A percentile compares a stretch with the other conserved stretches of the same genome.
phyloP scores from a whole-genome alignment of 805 yeast species.

The Wickerhamiella siamensis region DNA sequence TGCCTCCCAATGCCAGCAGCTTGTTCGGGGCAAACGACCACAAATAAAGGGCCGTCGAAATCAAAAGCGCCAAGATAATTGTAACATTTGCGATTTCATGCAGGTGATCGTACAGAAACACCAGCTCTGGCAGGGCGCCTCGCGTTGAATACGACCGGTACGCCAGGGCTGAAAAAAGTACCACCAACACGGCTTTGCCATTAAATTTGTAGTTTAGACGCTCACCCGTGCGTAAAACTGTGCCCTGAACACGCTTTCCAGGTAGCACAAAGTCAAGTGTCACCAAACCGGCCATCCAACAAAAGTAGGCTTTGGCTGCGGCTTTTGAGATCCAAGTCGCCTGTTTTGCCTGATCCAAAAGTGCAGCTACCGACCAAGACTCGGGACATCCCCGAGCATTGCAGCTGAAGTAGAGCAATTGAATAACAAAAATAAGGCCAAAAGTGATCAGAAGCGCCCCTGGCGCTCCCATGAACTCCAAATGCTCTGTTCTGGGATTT shows the following conservation, averaged over 20 bases:
- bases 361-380: constrained; percentile 11
- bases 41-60: constrained; percentile 53
- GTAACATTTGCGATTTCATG: constrained; percentile 50
- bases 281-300: constrained; percentile 60
- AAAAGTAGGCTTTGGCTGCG: constrained; percentile 49
- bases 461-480: constrained; percentile 63
- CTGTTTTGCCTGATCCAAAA: constrained; percentile 7
- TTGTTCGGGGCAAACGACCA: constrained; percentile 46
- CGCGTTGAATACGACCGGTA: constrained; percentile 39
- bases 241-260: constrained; percentile 51
- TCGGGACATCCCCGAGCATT: constrained; percentile 35
- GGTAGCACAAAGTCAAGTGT: constrained; percentile 52
- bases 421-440: constrained; percentile 51
- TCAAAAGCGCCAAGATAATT: constrained; percentile 44
- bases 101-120: constrained; percentile 55
- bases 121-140: constrained; percentile 62
- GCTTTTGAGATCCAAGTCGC: constrained; percentile 18
- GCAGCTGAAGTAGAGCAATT: constrained; percentile 43
- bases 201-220: constrained; percentile 63
- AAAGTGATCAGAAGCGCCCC: constrained; percentile 59
- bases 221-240: constrained; percentile 61
- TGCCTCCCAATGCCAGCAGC: constrained; percentile 75
- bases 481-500: constrained; percentile 58
- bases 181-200: constrained; percentile 44
- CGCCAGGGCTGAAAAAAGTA: constrained; percentile 28